Conservation (phyloP, 2,329 filamentous ascomycete species). For the Aspergillus floridensis region DNA sequence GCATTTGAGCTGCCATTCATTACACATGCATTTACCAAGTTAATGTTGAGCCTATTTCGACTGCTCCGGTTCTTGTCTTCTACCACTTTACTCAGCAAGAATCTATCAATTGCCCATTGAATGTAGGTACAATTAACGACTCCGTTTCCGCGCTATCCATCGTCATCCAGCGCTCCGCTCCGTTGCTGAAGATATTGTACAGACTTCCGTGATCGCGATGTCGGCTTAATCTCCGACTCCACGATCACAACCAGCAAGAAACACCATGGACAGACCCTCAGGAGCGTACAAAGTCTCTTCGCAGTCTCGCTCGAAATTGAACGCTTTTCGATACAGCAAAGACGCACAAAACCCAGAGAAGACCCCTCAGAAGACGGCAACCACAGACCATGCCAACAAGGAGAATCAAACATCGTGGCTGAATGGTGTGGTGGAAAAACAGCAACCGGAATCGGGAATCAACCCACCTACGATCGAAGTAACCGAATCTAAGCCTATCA, state of each 20-base stretch:
- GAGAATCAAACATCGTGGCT: constrained; percentile 44
- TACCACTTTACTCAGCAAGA: neutral
- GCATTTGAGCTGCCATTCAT: constrained; percentile 9
- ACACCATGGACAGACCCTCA: constrained; percentile 26
- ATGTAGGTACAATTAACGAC: neutral
- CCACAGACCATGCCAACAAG: constrained; percentile 40
- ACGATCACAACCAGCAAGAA: constrained; percentile 17
- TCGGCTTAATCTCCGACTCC: constrained; percentile 10
- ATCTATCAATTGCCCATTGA: neutral
- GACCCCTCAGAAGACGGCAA: constrained; percentile 23
- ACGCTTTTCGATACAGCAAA: constrained; percentile 52
- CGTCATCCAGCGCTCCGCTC: neutral
- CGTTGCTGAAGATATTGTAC: constrained; percentile 11
- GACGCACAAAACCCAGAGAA: constrained; percentile 17
- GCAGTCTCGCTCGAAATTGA: constrained; percentile 54
- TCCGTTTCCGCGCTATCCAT: neutral
- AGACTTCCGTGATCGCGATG: constrained; percentile 24
- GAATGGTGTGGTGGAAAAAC: constrained; percentile 32
- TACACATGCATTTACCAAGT: neutral
- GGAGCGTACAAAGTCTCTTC: constrained; percentile 45
- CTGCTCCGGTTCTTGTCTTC: neutral
- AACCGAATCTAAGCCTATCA: constrained; percentile 28
- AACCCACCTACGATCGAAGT: constrained; percentile 19
- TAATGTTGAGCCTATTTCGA: neutral
- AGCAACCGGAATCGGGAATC: constrained; percentile 19